phyloP scores from a whole-genome alignment of 1,139 yeast species.

The Candida labiduridarum region DNA sequence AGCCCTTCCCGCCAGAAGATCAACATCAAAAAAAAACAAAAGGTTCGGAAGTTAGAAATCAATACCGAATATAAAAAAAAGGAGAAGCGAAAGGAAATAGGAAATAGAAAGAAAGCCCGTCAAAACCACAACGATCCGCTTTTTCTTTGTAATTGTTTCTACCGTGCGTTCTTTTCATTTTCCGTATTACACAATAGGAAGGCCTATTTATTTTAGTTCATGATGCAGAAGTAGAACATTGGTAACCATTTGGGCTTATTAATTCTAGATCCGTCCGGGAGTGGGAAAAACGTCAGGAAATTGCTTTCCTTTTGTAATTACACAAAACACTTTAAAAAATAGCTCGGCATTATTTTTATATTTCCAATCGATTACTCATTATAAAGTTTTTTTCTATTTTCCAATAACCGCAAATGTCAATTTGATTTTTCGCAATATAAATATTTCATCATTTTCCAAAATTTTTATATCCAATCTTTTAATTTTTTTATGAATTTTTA shows the following conservation, averaged over 20 bases:
- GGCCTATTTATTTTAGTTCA: not conserved
- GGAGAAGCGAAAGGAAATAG: too few relatives aligned
- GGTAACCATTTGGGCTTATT: not conserved
- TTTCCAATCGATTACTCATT: too few relatives aligned
- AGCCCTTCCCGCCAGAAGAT: too few relatives aligned
- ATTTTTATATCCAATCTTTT: not conserved
- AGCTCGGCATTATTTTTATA: too few relatives aligned
- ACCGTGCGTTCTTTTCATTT: not conserved
- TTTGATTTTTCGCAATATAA: not conserved
- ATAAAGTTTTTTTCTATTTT: not conserved
- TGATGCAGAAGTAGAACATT: not conserved
- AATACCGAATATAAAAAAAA: too few relatives aligned
- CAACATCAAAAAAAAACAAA: too few relatives aligned
- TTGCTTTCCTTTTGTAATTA: not conserved
- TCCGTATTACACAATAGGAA: not conserved
- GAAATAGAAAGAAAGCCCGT: too few relatives aligned
- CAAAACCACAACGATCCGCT: not conserved
- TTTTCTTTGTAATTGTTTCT: not conserved
- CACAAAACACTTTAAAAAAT: too few relatives aligned
- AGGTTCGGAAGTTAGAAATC: too few relatives aligned
- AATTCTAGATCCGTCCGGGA: not conserved
- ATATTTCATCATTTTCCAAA: not conserved
- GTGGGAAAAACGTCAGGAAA: not conserved
- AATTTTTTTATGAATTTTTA: not conserved
- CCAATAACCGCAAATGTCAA: not conserved